Conservation (phyloP, 2,329 filamentous ascomycete genomes). For the Colletotrichum godetiae region DNA sequence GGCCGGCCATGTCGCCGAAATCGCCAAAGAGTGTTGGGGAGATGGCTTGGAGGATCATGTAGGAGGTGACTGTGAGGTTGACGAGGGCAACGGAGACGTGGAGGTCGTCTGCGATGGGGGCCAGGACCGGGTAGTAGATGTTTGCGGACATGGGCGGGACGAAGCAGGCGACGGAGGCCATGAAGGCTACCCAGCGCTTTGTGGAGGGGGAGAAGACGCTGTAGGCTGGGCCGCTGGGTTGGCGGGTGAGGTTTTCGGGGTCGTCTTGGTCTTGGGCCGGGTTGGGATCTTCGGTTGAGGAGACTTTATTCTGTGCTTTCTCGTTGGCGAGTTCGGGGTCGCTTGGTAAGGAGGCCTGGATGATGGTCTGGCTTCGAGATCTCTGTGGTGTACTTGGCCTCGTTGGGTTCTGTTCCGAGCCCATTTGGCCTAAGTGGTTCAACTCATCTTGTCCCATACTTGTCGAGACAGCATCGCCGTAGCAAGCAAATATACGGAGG, state of each 20-base stretch:
- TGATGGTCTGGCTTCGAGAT: not conserved
- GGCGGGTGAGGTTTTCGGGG: constrained; percentile 44
- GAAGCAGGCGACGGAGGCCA: constrained; percentile 65
- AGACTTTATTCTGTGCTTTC: constrained; percentile 7
- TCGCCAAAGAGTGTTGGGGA: constrained; percentile 71
- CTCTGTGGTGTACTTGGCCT: not conserved
- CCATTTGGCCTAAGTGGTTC: not conserved
- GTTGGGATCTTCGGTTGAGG: not conserved
- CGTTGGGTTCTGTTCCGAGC: not conserved
- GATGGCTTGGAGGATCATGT: constrained; percentile 73
- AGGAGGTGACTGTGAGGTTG: constrained; percentile 67
- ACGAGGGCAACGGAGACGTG: constrained; percentile 52
- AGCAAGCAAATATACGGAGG: not conserved
- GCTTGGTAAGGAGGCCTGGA: not conserved
- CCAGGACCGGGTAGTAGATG: constrained; percentile 62
- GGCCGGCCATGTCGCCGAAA: constrained; percentile 69
- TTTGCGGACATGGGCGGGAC: constrained; percentile 70
- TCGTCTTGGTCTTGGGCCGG: constrained; percentile 18
- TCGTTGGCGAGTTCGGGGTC: not conserved
- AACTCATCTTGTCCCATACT: constrained; percentile 10
- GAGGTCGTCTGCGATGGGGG: constrained; percentile 52
- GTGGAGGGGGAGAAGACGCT: constrained; percentile 49
- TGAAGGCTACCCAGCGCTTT: constrained; percentile 63
- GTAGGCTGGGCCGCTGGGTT: constrained; percentile 49
- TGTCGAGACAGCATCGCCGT: not conserved